Evolutionary conservation across 306 rosid species (phyloP).

Genomic region (Vachellia collinsii): DNA sequence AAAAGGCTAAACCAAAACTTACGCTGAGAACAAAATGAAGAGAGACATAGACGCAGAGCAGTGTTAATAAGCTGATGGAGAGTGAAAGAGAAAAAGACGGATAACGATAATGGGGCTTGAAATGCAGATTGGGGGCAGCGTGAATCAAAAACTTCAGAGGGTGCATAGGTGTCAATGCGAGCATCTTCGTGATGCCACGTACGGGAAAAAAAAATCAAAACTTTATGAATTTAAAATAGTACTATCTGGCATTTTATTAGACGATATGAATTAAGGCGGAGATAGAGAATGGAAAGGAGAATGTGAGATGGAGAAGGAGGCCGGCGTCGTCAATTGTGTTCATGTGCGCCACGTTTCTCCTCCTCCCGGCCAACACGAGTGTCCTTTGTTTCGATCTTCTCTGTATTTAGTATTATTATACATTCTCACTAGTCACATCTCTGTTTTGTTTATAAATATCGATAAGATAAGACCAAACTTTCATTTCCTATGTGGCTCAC

Average conservation of each 20-base stretch:
- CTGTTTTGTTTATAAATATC: not conserved
- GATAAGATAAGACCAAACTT: not conserved
- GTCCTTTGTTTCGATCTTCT: not conserved
- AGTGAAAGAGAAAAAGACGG: not conserved
- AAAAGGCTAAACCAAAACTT: slow-evolving; percentile 5
- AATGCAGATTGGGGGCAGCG: slow-evolving; percentile 9
- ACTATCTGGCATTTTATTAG: not conserved
- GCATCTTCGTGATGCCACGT: slow-evolving; percentile 45
- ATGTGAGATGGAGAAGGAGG: not conserved
- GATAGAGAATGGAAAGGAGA: not conserved
- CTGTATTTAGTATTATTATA: not conserved
- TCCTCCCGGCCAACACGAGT: not conserved
- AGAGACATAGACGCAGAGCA: slow-evolving; percentile 18
- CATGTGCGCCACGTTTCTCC: slow-evolving; percentile 19
- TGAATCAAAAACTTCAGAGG: slow-evolving; percentile 27
- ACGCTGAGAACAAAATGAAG: not conserved
- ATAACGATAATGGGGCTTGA: not conserved
- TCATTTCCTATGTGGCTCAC: not conserved
- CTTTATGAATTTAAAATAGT: not conserved
- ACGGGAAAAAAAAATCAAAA: not conserved
- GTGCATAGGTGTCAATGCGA: slow-evolving; percentile 50
- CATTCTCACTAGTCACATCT: not conserved
- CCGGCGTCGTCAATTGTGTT: not conserved
- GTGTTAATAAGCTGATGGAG: slow-evolving; percentile 7
- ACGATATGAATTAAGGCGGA: not conserved